Evolutionary conservation across 140 eudicot genomes (phyloP).

Genomic region (Oenanthe javanica): DNA sequence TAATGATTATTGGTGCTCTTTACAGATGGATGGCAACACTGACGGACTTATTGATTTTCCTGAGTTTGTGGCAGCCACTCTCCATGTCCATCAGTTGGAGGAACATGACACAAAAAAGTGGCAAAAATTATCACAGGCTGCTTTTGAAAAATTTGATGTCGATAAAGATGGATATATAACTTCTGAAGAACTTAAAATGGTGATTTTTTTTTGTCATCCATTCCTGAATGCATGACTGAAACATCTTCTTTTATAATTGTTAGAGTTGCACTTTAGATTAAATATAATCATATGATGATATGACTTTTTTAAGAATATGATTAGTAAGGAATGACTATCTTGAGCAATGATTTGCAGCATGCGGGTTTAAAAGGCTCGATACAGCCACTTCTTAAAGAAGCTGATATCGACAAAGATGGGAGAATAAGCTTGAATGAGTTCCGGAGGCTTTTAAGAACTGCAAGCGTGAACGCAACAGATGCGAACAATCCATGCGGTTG

Average conservation of each 20-base stretch:
- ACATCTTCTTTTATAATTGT: background rate
- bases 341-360: conserved; percentile 38
- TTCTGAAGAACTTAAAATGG: conserved; percentile 82
- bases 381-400: conserved; percentile 82
- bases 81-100: conserved; percentile 85
- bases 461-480: conserved; percentile 45
- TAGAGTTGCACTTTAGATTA: background rate
- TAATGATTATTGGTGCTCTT: conserved; percentile 14
- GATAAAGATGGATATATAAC: conserved; percentile 89
- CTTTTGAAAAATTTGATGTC: conserved; percentile 88
- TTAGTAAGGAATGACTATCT: background rate
- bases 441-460: conserved; percentile 75
- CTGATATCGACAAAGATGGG: conserved; percentile 84
- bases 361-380: conserved; percentile 82
- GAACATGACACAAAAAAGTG: conserved; percentile 78
- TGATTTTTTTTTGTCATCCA: conserved; percentile 15
- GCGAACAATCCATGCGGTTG: conserved; percentile 32
- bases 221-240: background rate
- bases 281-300: background rate
- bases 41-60: conserved; percentile 88
- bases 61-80: conserved; percentile 94
- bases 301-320: background rate
- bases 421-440: conserved; percentile 76
- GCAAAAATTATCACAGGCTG: conserved; percentile 79
- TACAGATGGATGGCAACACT: conserved; percentile 86